A percentile compares a stretch with the other conserved stretches of the same genome.
Conservation (phyloP, 208 protist species). For the Angomonas deanei region DNA sequence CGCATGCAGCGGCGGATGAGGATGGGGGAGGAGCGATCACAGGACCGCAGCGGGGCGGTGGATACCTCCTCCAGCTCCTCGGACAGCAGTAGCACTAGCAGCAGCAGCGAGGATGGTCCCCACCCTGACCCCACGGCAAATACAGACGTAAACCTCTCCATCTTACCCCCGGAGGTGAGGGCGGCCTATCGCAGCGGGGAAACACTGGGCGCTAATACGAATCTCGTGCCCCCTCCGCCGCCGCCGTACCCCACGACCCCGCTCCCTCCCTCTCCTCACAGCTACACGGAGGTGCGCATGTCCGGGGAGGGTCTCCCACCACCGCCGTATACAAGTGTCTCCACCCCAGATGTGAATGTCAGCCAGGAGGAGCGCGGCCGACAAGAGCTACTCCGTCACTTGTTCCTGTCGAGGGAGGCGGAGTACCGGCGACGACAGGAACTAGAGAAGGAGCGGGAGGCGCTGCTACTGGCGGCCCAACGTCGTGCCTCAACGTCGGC, state of each 20-base stretch:
- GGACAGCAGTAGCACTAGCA: not conserved
- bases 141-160: not conserved
- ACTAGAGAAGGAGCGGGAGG: conserved; percentile 4
- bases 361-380: not conserved
- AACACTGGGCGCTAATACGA: not conserved
- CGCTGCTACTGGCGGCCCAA: not conserved
- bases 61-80: not conserved
- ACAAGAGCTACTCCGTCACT: conserved; percentile 2
- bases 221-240: not conserved
- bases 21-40: not conserved
- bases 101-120: not conserved
- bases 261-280: not conserved
- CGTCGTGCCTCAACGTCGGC: not conserved
- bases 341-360: too few species aligned
- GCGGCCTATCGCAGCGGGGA: conserved; percentile 9
- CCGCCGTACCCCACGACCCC: not conserved
- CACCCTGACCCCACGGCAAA: not conserved
- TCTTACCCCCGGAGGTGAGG: conserved; percentile 12
- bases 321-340: not conserved
- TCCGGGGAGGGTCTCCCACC: not conserved
- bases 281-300: not conserved
- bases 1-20: not conserved
- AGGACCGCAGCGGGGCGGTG: not conserved
- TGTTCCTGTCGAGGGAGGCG: conserved; percentile 10
- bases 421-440: not conserved